Evolutionary conservation across 179 eudicot genomes (phyloP), one percentile per base, ranked within the genome.

Genomic region (Carnegiea gigantea): DNA sequence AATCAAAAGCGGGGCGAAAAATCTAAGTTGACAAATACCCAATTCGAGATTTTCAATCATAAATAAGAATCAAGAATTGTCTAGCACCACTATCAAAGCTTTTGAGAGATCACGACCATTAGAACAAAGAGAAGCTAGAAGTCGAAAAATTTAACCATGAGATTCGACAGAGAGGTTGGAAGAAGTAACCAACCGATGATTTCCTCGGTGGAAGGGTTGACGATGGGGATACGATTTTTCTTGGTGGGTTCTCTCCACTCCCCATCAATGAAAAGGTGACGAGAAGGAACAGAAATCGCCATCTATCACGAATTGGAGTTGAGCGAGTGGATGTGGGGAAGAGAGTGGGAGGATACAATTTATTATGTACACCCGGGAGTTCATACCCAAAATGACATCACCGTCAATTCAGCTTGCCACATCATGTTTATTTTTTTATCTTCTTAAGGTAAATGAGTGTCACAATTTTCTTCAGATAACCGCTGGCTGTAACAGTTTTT

Each of bases 131-230:
- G 18, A 59, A 54, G 57, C 60, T 28, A 24, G 21, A 60, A 17
- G 18, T 26, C 9, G 26, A 21, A 71, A 21, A 11, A 11, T 30
- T 48, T 4, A 21, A 30, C 2, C 33, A 23, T 30, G 53, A 49
- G 23, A 46, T 15, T 28, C 20, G 15, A 46, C 9, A 36, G 13
- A 70, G 9, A 36, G 33, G 46, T 33, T 70, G 24, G 15, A 30
- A 11, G 51, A 17, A 43, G 76, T 60, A 71, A 75, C 73, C 6
- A 60, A 89, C 89, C 89, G 53, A 94, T 91, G 82, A 86, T 90
- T 79, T 92, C 85, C 75, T 96, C 98, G 17, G 92, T 96, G 51
- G 99, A 71, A 65, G 98, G 98, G 81, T 94, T 96, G 89, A 94
- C 74, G 80, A 96, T 23, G 5, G 96, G 87, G n/a, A 94, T 81